Conservation (phyloP, 2,329 filamentous ascomycete genomes). For the Hypoxylon sp. region DNA sequence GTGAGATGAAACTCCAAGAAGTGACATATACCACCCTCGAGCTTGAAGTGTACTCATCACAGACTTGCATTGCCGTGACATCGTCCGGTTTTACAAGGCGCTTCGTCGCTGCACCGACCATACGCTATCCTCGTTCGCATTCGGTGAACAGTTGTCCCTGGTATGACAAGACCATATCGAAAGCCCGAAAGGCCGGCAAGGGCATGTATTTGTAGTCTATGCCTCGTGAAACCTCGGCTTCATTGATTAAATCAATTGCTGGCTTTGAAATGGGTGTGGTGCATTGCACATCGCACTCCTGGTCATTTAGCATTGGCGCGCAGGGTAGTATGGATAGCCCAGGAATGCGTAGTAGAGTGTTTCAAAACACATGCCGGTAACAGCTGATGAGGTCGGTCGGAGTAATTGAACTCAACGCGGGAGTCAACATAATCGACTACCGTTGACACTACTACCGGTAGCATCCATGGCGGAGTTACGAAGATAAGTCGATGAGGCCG, state of each 20-base stretch:
- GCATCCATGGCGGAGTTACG: conserved; percentile 5
- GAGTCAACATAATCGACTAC: conserved; percentile 2
- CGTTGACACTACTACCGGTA: conserved; percentile 5
- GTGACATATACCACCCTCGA: conserved; percentile 8
- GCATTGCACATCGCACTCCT: conserved; percentile 5
- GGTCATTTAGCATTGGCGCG: conserved; percentile 3
- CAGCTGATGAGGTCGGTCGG: conserved; percentile 4
- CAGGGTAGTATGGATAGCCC: conserved; percentile 4
- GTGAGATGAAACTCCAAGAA: conserved; percentile 5
- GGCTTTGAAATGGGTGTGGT: conserved; percentile 3
- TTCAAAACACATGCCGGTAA: conserved; percentile 7
- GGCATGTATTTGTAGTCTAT: conserved; percentile 13
- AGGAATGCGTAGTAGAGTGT: conserved; percentile 2
- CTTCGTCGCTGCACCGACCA: conserved; percentile 5
- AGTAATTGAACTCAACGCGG: conserved; percentile 3
- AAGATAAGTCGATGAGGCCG: conserved; percentile 10
- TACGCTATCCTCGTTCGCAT: conserved; percentile 18
- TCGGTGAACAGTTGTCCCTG: conserved; percentile 3
- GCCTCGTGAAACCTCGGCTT: conserved; percentile 21
- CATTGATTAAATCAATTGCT: conserved; percentile 10
- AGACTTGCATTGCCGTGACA: conserved; percentile 12
- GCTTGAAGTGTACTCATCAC: conserved; percentile 22
- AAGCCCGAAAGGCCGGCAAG: conserved; percentile 13
- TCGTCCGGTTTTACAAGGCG: conserved; percentile 15
- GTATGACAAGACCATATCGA: conserved; percentile 2